Base-by-base conservation (phyloP, 1,139 yeast species). In the Pichia sp. region DNA sequence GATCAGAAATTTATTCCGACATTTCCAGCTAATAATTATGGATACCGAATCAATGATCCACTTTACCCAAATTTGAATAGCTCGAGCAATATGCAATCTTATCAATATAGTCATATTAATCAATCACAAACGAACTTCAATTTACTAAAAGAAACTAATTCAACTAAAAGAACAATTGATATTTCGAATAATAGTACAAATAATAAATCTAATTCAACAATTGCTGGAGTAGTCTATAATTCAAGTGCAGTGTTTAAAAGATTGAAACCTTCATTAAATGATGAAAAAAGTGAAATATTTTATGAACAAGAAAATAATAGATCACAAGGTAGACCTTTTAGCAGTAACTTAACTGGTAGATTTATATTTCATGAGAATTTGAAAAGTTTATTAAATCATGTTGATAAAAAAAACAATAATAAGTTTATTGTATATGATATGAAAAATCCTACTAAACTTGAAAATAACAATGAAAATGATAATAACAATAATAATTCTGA, bases 271-370 rank as follows among this genome's bases (percentile, higher is more conserved):
- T 38, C 43, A 7, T 23, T 38, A 40, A 48, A 49, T 10, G 48
- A 47, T 9, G 51, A 45, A 23, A 42, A 44, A 20, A 35, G 42
- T 43, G 53, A 52, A n/a, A 39, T 35, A 8, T 30, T 46, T n/a
- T 42, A 37, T 12, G 38, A 41, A 22, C 26, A 35, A 23, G 51
- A 37, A 24, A 31, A 33, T 11, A 41, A 42, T 25, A 40, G 51
- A 37, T 41, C 64, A 3, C 70, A 68, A 47, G 73, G 73, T 16
- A 57, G 73, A 49, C 73, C 73, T 6, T 68, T 63, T 47, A 64
- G 68, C 16, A 59, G 61, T 6, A 56, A 57, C 9, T 49, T 68
- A 23, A 57, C 60, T 10, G 65, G 68, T 12, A 54, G 69, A 37
- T 66, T 68, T 43, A 46, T 56, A 12, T 37, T 59, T 24, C 65